Conservation (phyloP, 371 early-diverging fungal genomes). For the Actinomortierella ambigua region DNA sequence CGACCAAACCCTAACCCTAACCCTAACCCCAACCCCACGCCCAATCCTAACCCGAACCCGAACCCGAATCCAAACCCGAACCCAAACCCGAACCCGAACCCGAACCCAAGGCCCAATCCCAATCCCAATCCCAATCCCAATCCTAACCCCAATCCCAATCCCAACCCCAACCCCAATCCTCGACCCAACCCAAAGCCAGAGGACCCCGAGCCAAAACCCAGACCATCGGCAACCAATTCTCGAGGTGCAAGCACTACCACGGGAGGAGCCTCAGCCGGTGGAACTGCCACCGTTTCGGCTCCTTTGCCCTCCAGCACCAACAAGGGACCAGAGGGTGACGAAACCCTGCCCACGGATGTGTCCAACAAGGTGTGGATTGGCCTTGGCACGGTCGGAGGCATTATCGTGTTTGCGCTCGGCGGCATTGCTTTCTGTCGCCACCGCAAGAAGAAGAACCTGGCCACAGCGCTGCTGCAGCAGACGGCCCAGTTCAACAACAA, state of each 20-base stretch:
- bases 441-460: slow-evolving; percentile 38
- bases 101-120: not conserved
- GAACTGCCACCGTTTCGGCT: not conserved
- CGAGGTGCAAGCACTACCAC: too few relatives aligned
- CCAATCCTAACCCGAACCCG: not conserved
- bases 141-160: not conserved
- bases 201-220: too few relatives aligned
- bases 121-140: slow-evolving; percentile 8
- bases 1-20: slow-evolving; percentile 8
- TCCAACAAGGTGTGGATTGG: slow-evolving; percentile 30
- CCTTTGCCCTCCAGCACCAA: not conserved
- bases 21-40: slow-evolving; percentile 8
- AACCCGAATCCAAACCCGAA: not conserved
- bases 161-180: slow-evolving; percentile 1
- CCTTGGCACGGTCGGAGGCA: slow-evolving; percentile 26
- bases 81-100: slow-evolving; percentile 1
- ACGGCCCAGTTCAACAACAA: slow-evolving; percentile 44
- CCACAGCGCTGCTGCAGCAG: slow-evolving; percentile 25
- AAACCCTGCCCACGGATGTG: slow-evolving; percentile 31
- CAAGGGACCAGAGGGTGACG: slow-evolving; percentile 4
- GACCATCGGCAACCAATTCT: too few relatives aligned
- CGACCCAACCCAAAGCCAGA: too few relatives aligned
- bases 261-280: not conserved
- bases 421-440: slow-evolving; percentile 41
- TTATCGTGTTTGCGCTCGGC: slow-evolving; percentile 35